Evolutionary conservation across 2,329 filamentous ascomycete genomes (phyloP), one percentile per base, ranked within the genome.

Genomic region (Neoscytalidium dimidiatum): DNA sequence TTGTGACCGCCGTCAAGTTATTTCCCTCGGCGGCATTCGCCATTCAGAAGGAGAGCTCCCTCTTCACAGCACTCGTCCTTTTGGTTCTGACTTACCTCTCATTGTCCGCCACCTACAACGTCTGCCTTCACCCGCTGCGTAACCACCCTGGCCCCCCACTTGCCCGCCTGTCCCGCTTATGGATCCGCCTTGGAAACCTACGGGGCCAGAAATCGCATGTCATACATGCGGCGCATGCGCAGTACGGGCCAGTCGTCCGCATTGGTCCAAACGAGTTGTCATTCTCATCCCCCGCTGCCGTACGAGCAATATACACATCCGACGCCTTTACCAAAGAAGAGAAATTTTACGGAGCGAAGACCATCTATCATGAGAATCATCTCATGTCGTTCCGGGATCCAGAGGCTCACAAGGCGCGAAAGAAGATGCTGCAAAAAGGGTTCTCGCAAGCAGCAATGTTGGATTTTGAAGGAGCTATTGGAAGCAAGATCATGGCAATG

Each of bases 221-320:
- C 43, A 61, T 49, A 41, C 41, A 46, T 43, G 57, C 43, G n/a
- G 41, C 57, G 57, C 57, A 61, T 26, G 28, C 21, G n/a, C 46
- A 11, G 38, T 60, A 64, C 31, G 65, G 65, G 14, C 14, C 38
- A 9, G 26, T 66, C 31, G 43, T 66, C 26, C 65, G 65, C 41
- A 23, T 66, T 31, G 48, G 35, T 1, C 65, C 65, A 14, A 60
- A 64, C 33, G 65, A 66, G 21, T 33, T 66, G 19, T 66, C 65
- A 14, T 43, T 66, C 41, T 23, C 49, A 3, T 29, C 31, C 1
- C 33, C 61, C 23, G 11, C 19, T 17, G 46, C 61, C 13, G 26
- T 21, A 7, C 23, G n/a, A 2, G 7, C 21, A 5, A 49, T 51
- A 14, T 49, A 62, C 29, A 13, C 19, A 2, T 29, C 57, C 1